phyloP scores from a whole-genome alignment of 2,329 filamentous ascomycete genomes.

The Cercospora sesami region DNA sequence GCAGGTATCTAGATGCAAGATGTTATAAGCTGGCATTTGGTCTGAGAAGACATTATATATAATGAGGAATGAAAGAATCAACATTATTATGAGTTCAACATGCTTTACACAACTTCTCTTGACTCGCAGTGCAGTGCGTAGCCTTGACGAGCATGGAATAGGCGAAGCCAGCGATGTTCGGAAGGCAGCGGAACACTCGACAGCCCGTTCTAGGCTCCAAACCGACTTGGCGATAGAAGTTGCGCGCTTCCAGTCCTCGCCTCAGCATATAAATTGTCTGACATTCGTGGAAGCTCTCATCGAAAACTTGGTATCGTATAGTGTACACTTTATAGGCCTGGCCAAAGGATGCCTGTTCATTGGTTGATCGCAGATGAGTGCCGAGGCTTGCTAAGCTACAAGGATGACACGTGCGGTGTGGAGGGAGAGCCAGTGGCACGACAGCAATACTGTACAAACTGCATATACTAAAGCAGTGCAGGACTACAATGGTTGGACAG shows the following conservation, averaged over 20 bases:
- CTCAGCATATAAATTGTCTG: background rate
- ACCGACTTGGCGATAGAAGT: background rate
- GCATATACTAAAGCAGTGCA: background rate
- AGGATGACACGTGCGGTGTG: background rate
- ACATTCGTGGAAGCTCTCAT: background rate
- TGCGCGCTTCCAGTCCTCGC: background rate
- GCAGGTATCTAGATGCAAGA: conserved; percentile 15
- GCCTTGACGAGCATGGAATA: background rate
- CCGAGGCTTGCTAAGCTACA: background rate
- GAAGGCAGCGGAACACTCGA: background rate
- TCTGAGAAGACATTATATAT: background rate
- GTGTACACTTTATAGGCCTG: background rate
- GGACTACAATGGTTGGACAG: background rate
- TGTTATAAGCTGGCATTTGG: background rate
- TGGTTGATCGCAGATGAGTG: background rate
- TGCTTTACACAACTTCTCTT: background rate
- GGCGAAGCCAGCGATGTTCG: background rate
- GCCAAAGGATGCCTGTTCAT: background rate
- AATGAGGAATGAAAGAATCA: background rate
- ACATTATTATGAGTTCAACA: background rate
- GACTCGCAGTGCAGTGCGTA: too few relatives aligned
- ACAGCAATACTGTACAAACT: background rate
- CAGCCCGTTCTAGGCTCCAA: background rate
- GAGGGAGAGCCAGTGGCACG: background rate
- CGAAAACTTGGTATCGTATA: background rate